Base-by-base conservation (phyloP, 148 eudicot genomes). In the Silene conica region DNA sequence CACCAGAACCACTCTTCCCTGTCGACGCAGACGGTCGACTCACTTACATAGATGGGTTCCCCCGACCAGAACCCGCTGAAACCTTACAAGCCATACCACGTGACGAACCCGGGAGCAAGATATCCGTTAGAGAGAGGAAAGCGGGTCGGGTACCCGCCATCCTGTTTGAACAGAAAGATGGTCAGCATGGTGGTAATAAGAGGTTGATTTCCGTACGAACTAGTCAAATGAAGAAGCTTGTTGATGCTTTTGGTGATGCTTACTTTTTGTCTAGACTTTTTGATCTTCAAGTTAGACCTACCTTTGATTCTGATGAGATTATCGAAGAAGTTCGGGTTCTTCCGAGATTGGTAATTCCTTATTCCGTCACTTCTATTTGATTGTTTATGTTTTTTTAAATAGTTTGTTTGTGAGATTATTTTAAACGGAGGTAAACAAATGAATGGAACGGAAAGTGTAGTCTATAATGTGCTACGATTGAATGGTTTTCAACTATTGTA, bases 131-230 rank as follows among this genome's bases (percentile, higher is more conserved):
- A 61, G 93, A 88, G 45, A 79, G 98, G 14, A 86, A 87, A 76
- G 81, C 78, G 43, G 98, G 97, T 2, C 80, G 97, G 7, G 84
- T 94, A 0, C 97, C 98, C 0, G 84, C 90, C 79, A 94, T 94
- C 15, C 81, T 94, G 6, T 94, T 94, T 67, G 98, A 94, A 81
- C 96, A 90, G 69, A 88, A 91, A 71, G 97, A 94, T 52, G 98
- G 97, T 12, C 89, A 94, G 74, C 83, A 86, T 77, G 98, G 98
- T 1, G 98, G 97, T n/a, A 94, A 92, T 70, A 92, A 91, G 73
- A 83, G 97, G 22, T 85, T 94, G 74, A 84, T 91, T 48, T 91
- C 98, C 1, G 96, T 92, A 12, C 84, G 87, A 28, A 79, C 28
- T 19, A 88, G 87, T 69, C 98, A 94, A 87, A 88, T 94, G 43